Evolutionary conservation across 164 flowering plant species (phyloP).

Genomic region (Tetrastigma voinierianum): DNA sequence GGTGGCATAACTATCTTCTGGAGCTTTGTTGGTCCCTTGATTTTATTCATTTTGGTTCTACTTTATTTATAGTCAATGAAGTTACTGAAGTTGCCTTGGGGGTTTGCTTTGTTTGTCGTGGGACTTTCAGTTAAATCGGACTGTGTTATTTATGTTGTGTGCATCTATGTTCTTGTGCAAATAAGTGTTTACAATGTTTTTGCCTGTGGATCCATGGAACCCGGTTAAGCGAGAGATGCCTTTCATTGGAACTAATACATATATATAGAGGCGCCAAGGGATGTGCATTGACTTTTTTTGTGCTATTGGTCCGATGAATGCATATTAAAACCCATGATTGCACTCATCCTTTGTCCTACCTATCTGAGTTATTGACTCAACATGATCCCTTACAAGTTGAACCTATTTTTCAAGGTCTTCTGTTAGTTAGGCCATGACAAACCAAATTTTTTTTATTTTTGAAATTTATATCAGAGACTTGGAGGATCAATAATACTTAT

Average conservation of each 20-base stretch:
- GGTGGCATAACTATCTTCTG: neutral
- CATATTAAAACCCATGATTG: too few species aligned
- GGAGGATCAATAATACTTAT: too few species aligned
- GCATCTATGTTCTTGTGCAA: neutral
- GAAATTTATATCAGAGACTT: too few species aligned
- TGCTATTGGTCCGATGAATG: too few species aligned
- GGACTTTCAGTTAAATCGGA: neutral
- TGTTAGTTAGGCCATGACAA: too few species aligned
- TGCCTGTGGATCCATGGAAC: conserved; percentile 74
- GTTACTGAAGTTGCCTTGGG: neutral
- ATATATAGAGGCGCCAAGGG: conserved; percentile 95
- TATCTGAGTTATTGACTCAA: too few species aligned
- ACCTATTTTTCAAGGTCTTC: too few species aligned
- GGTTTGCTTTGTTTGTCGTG: neutral
- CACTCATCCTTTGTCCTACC: too few species aligned
- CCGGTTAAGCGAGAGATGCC: conserved; percentile 97
- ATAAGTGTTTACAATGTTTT: neutral
- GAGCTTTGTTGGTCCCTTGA: neutral
- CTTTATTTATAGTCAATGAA: neutral
- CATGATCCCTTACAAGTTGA: too few species aligned
- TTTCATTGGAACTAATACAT: conserved; percentile 89
- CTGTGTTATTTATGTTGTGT: neutral
- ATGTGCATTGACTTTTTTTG: conserved; percentile 88
- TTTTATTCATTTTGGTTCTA: neutral
- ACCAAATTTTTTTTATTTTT: too few species aligned